Base-by-base conservation (phyloP, 108 stramenopile genomes). In the Poteriospumella lacustris region DNA sequence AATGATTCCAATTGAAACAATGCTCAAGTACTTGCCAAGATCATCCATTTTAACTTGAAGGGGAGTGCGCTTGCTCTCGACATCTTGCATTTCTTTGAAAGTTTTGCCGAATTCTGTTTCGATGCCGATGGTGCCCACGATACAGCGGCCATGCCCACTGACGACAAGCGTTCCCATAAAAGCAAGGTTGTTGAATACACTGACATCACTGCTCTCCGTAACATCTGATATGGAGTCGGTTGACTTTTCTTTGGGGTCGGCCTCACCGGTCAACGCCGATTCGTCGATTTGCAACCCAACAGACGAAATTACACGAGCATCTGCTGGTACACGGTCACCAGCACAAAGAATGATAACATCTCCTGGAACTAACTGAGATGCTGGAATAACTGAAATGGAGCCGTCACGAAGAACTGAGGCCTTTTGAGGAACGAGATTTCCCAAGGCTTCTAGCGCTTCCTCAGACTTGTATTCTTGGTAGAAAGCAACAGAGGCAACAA, bases 241-340 rank as follows among this genome's bases (percentile, higher is more conserved):
- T 0, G 77, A 88, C 81, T 96, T 96, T 3, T 58, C 44, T 41
- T 90, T 90, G 36, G 96, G 91, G 75, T 89, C 80, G 79, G 91
- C 90, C 78, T 97, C 94, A 12, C 96, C 96, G 36, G 96, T 97
- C 78, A 97, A 83, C 24, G 87, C 81, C 38, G 89, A 88, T 79
- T 97, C 96, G 82, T 95, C 92, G 44, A 92, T 76, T 43, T 75
- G 78, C 24, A 99, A 79, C 67, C 92, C 92, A 1, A 89, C 84
- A 15, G 86, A 78, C 68, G 93, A 91, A 34, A 96, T 78, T 9
- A 99, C 60, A 2, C 96, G 87, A 58, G 90, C 87, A 81, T 99
- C 97, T 15, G 97, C 97, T n/a, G 97, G 96, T 5, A 99, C 91
- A 0, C 95, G 86, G 78, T 96, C 94, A 39, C 95, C 95, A 31